Evolutionary conservation across 2,329 filamentous ascomycete species (phyloP), one percentile per base, ranked within the genome.

Genomic region (Neonectria ditissima): DNA sequence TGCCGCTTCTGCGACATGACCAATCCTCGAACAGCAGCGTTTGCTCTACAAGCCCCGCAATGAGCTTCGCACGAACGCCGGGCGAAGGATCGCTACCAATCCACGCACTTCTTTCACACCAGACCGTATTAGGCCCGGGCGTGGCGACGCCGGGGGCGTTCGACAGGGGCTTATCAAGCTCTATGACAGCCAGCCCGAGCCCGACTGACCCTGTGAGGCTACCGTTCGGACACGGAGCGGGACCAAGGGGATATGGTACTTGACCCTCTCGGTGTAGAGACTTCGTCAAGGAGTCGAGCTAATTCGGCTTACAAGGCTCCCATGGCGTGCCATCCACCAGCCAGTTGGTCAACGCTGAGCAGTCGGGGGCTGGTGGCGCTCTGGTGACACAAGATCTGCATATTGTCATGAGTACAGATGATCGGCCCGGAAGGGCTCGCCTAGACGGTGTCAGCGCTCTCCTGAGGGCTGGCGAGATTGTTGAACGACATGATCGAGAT

Each of bases 371-470:
- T 43, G 71, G 71, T 16, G 75, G 79, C 47, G 74, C 77, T 26
- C 44, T 76, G 47, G 79, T 77, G 75, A 75, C 71, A 7, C 60
- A 73, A 14, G 66, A 71, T 34, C 64, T 70, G 51, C 68, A 73
- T 52, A 61, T 69, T 6, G 51, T 62, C 18, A 59, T 67, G 5
- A 53, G 70, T 16, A 76, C 43, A 28, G 53, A 67, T 16, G 54
- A 55, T 22, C 67, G 66, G 5, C 73, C 76, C 6, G 39, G 53
- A 3, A 77, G 70, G 50, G 50, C 61, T 10, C 73, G 73, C 4
- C 75, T 89, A 20, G 87, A 89, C 65, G 87, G 87, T 2, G 86
- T 90, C 77, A 87, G 81, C 63, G 87, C 87, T 7, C 77, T 90
- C 11, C 74, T 89, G 2, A 81, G 81, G 64, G 87, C 87, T 10